A percentile compares a stretch with the other conserved stretches of the same genome.
phyloP scores from a whole-genome alignment of 805 yeast genomes.

The Teunomyces stri region DNA sequence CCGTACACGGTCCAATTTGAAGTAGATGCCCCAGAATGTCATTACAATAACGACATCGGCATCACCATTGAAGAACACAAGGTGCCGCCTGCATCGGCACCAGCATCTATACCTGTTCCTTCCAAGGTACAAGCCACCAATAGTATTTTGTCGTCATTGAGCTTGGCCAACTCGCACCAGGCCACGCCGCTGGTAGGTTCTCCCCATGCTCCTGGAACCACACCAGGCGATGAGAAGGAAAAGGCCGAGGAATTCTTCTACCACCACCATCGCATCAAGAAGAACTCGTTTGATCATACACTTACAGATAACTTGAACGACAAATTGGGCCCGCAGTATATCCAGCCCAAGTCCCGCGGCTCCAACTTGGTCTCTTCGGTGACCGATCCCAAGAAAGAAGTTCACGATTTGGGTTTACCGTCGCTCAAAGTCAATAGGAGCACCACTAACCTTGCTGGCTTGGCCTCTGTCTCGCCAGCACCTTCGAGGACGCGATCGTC shows the following conservation, averaged over 20 bases:
- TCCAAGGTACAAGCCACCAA: slow-evolving; percentile 9
- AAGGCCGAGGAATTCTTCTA: slow-evolving; percentile 53
- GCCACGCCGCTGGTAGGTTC: slow-evolving; percentile 16
- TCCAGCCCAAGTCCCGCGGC: slow-evolving; percentile 47
- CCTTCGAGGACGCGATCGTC: slow-evolving; percentile 16
- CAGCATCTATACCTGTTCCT: slow-evolving; percentile 10
- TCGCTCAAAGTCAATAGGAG: slow-evolving; percentile 35
- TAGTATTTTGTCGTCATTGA: slow-evolving; percentile 35
- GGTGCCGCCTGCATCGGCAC: slow-evolving; percentile 7
- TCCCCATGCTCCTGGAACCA: slow-evolving; percentile 10
- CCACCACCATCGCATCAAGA: slow-evolving; percentile 13
- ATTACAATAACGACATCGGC: slow-evolving; percentile 1
- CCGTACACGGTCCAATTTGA: slow-evolving; percentile 76
- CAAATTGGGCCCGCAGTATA: slow-evolving; percentile 29
- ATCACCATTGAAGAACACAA: slow-evolving; percentile 1
- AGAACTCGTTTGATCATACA: slow-evolving; percentile 1
- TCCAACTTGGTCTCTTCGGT: slow-evolving; percentile 25
- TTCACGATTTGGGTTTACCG: slow-evolving; percentile 33
- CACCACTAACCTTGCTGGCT: slow-evolving; percentile 20
- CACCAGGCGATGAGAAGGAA: slow-evolving; percentile 37
- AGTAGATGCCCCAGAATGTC: slow-evolving; percentile 25
- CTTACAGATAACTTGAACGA: slow-evolving; percentile 24
- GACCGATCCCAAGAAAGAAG: slow-evolving; percentile 30
- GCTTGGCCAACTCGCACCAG: slow-evolving; percentile 32
- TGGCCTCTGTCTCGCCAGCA: slow-evolving; percentile 10